Conservation (phyloP, 345 rosid genomes). For the Syzygium grande region DNA sequence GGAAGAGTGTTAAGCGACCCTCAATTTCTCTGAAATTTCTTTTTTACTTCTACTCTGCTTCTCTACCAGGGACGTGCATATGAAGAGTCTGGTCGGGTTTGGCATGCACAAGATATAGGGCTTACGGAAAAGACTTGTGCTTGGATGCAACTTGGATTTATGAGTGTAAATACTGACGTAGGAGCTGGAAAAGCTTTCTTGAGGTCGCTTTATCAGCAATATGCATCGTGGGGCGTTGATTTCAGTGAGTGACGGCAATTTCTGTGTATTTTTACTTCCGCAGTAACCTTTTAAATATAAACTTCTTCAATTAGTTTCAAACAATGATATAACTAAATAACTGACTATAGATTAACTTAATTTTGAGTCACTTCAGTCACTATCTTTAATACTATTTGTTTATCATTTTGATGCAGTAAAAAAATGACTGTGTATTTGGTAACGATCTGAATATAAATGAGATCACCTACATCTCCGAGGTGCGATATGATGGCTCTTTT, state of each 20-base stretch:
- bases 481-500: slow-evolving; percentile 18
- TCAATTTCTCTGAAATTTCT: neutral
- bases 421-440: slow-evolving; percentile 81
- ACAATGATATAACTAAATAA: neutral
- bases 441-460: slow-evolving; percentile 60
- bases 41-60: neutral
- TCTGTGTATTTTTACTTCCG: neutral
- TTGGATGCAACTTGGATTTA: slow-evolving; percentile 79
- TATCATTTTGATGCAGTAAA: slow-evolving; percentile 43
- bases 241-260: slow-evolving; percentile 36
- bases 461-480: slow-evolving; percentile 66
- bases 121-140: slow-evolving; percentile 69
- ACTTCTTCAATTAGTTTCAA: neutral
- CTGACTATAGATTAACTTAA: neutral
- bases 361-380: neutral
- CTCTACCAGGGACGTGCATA: slow-evolving; percentile 52
- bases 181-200: slow-evolving; percentile 86
- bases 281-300: neutral
- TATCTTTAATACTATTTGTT: neutral
- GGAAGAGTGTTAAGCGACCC: neutral
- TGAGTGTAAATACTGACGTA: slow-evolving; percentile 64
- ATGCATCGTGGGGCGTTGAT: slow-evolving; percentile 91
- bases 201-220: slow-evolving; percentile 75
- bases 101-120: slow-evolving; percentile 79
- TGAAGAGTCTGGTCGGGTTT: slow-evolving; percentile 42